phyloP scores from a whole-genome alignment of 1,284 basidiomycete genomes.

The Fomitopsis schrenkii region DNA sequence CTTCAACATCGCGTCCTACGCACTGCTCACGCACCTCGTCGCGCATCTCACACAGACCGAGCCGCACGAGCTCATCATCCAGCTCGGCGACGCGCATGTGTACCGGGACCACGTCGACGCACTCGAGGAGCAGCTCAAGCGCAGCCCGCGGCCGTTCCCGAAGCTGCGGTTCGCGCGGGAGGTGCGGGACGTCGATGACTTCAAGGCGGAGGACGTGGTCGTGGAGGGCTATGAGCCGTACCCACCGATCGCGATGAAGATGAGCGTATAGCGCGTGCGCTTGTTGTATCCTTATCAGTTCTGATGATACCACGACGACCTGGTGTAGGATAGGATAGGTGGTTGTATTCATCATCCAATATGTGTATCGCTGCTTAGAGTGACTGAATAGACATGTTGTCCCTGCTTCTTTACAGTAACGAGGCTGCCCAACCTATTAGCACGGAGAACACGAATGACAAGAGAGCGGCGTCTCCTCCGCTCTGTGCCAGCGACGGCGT shows the following conservation, averaged over 20 bases:
- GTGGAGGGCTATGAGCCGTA: constrained; percentile 87
- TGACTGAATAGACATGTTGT: too few species aligned
- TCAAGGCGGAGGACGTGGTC: constrained; percentile 77
- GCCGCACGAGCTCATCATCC: constrained; percentile 86
- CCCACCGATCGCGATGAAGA: constrained; percentile 92
- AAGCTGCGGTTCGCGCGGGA: constrained; percentile 70
- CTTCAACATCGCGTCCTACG: constrained; percentile 99
- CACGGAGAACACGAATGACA: background rate
- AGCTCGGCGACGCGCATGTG: constrained; percentile 96
- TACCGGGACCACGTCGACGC: constrained; percentile 92
- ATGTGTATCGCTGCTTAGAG: too few species aligned
- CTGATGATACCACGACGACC: background rate
- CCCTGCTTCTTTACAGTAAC: too few species aligned
- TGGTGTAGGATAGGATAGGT: background rate
- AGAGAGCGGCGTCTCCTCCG: background rate
- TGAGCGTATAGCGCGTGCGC: constrained; percentile 69
- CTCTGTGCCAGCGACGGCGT: background rate
- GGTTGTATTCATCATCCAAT: background rate
- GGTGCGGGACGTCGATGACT: constrained; percentile 78
- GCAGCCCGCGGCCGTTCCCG: constrained; percentile 83
- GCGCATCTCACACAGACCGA: constrained; percentile 87
- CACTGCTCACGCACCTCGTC: constrained; percentile 95
- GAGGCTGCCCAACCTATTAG: background rate
- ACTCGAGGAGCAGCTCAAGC: constrained; percentile 75
- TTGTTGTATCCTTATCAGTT: background rate